Conservation (phyloP, 306 rosid genomes). For the Morella rubra region DNA sequence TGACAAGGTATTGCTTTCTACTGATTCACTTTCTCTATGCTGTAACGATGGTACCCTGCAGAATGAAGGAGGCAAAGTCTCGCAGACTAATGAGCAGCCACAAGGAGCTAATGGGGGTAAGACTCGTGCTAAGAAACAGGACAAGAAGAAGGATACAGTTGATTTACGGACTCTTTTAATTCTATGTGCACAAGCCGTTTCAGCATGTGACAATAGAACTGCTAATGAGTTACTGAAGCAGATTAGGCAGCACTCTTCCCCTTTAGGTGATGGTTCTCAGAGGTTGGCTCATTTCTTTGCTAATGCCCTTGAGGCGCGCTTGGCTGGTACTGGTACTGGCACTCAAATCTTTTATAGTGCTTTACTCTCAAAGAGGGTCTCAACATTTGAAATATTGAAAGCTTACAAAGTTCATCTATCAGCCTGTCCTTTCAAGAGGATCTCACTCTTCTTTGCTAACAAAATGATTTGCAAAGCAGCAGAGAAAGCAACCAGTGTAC, state of each 20-base stretch:
- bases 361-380: slow-evolving; percentile 4
- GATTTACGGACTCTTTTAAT: slow-evolving; percentile 64
- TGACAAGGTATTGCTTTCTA: slow-evolving; percentile 41
- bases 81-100: not conserved
- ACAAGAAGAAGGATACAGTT: slow-evolving; percentile 21
- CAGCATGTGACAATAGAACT: slow-evolving; percentile 51
- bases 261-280: slow-evolving; percentile 62
- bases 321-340: slow-evolving; percentile 41
- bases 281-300: slow-evolving; percentile 73
- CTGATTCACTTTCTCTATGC: slow-evolving; percentile 5
- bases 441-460: slow-evolving; percentile 43
- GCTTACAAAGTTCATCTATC: slow-evolving; percentile 49
- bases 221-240: slow-evolving; percentile 56
- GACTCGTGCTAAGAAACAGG: slow-evolving; percentile 42
- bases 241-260: slow-evolving; percentile 66
- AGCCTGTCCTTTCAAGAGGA: slow-evolving; percentile 54
- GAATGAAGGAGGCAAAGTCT: not conserved
- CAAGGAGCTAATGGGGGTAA: not conserved
- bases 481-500: slow-evolving; percentile 45
- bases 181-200: slow-evolving; percentile 74
- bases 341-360: slow-evolving; percentile 31
- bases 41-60: slow-evolving; percentile 8
- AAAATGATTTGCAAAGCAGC: slow-evolving; percentile 41
- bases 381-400: slow-evolving; percentile 52
- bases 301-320: slow-evolving; percentile 56